Percentiles rank a stretch among this genome's conserved stretches.
Conservation (phyloP, 1,284 basidiomycete genomes). For the Taiwanofungus camphoratus region DNA sequence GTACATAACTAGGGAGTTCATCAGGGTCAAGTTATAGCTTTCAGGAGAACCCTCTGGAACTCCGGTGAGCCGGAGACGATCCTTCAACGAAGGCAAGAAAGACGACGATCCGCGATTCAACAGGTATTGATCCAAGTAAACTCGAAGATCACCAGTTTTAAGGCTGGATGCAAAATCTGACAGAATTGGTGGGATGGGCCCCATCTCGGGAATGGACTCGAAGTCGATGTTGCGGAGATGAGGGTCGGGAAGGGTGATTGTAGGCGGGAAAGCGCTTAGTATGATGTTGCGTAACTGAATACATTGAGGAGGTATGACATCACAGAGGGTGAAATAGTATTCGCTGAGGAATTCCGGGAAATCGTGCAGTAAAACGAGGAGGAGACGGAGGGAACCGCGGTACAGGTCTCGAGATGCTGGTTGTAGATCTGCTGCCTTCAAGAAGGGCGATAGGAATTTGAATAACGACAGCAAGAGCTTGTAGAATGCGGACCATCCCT, state of each 20-base stretch:
- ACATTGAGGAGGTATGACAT: conserved; percentile 88
- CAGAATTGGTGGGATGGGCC: conserved; percentile 82
- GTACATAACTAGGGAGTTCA: conserved; percentile 95
- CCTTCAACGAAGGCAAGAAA: conserved; percentile 79
- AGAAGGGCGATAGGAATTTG: conserved; percentile 91
- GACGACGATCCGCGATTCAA: conserved; percentile 60
- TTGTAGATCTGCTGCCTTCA: conserved; percentile 77
- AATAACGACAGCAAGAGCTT: conserved; percentile 89
- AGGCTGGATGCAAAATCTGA: conserved; percentile 86
- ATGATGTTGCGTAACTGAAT: conserved; percentile 97
- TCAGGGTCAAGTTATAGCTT: conserved; percentile 81
- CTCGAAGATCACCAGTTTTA: conserved; percentile 72
- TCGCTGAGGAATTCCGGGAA: conserved; percentile 98
- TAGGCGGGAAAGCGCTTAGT: conserved; percentile 93
- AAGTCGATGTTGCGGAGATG: conserved; percentile 68
- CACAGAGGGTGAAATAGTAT: conserved; percentile 94
- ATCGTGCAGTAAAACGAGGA: conserved; percentile 95
- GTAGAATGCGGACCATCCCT: conserved; percentile 97
- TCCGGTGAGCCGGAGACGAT: conserved; percentile 59
- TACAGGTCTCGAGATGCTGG: conserved; percentile 87
- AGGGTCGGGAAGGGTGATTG: conserved; percentile 84
- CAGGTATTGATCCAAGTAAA: conserved; percentile 79
- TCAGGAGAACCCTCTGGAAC: conserved; percentile 49
- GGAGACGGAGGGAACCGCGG: conserved; percentile 86
- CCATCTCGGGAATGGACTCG: conserved; percentile 80